phyloP scores from a whole-genome alignment of 148 eudicot genomes.

The Chenopodium quinoa region DNA sequence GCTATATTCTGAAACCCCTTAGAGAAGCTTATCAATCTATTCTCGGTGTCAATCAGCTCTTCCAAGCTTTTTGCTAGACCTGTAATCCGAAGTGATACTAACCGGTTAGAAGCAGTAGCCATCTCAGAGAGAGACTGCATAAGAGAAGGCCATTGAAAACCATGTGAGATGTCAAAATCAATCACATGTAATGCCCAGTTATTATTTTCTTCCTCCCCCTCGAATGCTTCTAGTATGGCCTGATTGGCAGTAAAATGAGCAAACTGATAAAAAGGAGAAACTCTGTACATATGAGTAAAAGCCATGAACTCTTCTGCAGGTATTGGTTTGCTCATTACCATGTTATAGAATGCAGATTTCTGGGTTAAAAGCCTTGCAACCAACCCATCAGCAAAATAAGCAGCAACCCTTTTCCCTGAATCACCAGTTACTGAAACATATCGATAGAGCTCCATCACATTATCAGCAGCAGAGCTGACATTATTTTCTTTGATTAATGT shows the following conservation, averaged over 20 bases:
- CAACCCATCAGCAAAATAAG: slow-evolving; percentile 74
- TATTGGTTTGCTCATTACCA: slow-evolving; percentile 57
- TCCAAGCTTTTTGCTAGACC: slow-evolving; percentile 53
- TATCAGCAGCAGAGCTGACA: slow-evolving; percentile 38
- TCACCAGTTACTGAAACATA: slow-evolving; percentile 52
- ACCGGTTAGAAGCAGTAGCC: slow-evolving; percentile 28
- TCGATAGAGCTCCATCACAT: slow-evolving; percentile 50
- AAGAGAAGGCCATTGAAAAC: slow-evolving; percentile 92
- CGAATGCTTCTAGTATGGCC: slow-evolving; percentile 72
- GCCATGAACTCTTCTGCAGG: slow-evolving; percentile 57
- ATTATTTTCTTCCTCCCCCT: slow-evolving; percentile 43
- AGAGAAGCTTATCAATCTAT: slow-evolving; percentile 62
- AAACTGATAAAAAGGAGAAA: slow-evolving; percentile 67
- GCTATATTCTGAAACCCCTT: slow-evolving; percentile 49
- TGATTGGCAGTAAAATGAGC: slow-evolving; percentile 93
- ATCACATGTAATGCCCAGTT: slow-evolving; percentile 48
- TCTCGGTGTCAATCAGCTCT: slow-evolving; percentile 62
- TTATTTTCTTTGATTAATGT: slow-evolving; percentile 49
- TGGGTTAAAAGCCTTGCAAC: slow-evolving; percentile 54
- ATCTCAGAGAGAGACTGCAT: slow-evolving; percentile 73
- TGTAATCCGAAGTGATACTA: slow-evolving; percentile 45
- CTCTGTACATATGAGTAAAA: slow-evolving; percentile 57
- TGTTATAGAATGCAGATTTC: slow-evolving; percentile 49
- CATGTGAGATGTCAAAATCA: slow-evolving; percentile 66
- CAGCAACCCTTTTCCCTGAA: slow-evolving; percentile 64